Evolutionary conservation across 2,329 filamentous ascomycete species (phyloP).

Genomic region (Ascochyta rabiei): DNA sequence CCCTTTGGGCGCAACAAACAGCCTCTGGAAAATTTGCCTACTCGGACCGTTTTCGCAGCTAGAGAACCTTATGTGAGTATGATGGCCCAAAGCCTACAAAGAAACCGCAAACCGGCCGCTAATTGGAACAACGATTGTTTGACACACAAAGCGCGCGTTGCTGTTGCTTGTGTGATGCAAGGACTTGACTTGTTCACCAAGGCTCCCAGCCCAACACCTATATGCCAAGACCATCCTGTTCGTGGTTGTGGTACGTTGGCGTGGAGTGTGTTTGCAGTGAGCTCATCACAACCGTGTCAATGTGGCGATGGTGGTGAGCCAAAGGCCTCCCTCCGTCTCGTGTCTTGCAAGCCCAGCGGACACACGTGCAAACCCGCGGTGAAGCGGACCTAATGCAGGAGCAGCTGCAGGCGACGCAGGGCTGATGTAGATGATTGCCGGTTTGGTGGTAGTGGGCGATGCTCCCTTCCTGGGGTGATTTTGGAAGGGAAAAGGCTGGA

Average conservation of each 20-base stretch:
- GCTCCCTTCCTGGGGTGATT: slow-evolving; percentile 1
- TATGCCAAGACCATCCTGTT: background rate
- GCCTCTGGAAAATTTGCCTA: too few species aligned
- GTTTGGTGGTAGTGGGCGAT: background rate
- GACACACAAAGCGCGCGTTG: slow-evolving; percentile 4
- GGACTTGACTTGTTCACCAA: background rate
- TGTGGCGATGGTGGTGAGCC: background rate
- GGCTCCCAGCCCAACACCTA: too few species aligned
- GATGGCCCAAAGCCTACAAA: background rate
- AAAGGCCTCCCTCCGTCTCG: background rate
- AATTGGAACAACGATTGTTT: slow-evolving; percentile 9
- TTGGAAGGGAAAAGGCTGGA: slow-evolving; percentile 1
- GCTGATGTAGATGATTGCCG: slow-evolving; percentile 5
- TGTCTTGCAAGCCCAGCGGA: background rate
- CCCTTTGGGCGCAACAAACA: too few species aligned
- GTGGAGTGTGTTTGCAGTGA: background rate
- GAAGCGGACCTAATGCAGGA: slow-evolving; percentile 9
- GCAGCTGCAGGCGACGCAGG: slow-evolving; percentile 10
- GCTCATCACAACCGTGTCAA: background rate
- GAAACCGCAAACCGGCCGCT: background rate
- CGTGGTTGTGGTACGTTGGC: background rate
- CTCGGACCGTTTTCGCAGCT: too few species aligned
- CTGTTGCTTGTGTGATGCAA: slow-evolving; percentile 8
- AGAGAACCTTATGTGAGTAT: too few species aligned
- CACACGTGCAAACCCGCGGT: slow-evolving; percentile 2